Base-by-base conservation (phyloP, 345 rosid genomes). In the Gossypium mustelinum region DNA sequence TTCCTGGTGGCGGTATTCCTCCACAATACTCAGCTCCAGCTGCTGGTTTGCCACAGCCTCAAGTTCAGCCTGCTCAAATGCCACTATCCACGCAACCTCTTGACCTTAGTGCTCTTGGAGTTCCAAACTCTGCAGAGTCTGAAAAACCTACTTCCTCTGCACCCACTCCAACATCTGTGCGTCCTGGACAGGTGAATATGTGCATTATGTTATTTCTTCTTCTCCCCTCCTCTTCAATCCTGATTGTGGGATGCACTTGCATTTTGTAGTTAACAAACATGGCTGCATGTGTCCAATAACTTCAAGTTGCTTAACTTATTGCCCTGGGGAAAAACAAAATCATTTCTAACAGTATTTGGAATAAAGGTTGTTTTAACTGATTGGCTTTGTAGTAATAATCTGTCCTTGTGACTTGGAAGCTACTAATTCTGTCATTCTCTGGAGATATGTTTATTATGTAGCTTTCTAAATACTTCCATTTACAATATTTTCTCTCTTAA, bases 21-120 rank as follows among this genome's bases (percentile, higher is more conserved):
- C 94, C 94, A 50, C 93, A 88, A 82, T 80, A 81, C 57, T 64
- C 87, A 22, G 78, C 79, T 76, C 87, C 78, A 71, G 76, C 88
- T 76, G 85, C 76, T 68, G 43, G 68, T 41, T 64, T 76, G 59
- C 79, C 76, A 48, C 89, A 86, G 71, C 74, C 87, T 73, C 87
- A 79, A 16, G 79, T 78, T 76, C 90, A 79, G 80, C 78, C 84
- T 73, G 73, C 88, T 55, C 90, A 81, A 81, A 76, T 52, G 66
- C 88, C 90, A 0, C 63, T 85, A 68, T 86, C 91, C 71, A 77
- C 90, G 1, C 93, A 90, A 73, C 99, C 98, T 79, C 97, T 95
- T 80, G 99, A 93, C 85, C 98, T 93, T 73, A 93, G 97, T 70
- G 84, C 84, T 50, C 98, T 95, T 68, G 98, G 98, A 80, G 94